Percentiles rank a stretch among this genome's conserved stretches.
These are phyloP conservation scores for Calocera viscosa DNA, from an alignment of 768 basidiomycete genomes.

Conservation along the genomic window DNA sequence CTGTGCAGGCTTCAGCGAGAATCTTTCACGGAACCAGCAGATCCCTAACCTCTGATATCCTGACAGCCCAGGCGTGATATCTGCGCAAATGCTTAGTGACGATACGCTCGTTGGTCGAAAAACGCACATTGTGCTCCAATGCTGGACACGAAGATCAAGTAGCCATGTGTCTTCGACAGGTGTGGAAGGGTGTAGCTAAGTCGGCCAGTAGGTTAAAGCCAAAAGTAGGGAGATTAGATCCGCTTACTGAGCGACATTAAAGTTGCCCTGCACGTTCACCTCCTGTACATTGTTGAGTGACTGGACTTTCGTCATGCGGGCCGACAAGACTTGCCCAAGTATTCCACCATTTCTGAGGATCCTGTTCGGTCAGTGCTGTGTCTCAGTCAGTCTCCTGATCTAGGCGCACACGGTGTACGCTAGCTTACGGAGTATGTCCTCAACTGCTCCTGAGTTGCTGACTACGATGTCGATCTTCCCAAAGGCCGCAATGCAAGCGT, in stretches of 20 bases:
- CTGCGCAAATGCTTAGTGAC: neutral
- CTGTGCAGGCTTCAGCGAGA: neutral
- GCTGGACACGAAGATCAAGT: slow-evolving; percentile 10
- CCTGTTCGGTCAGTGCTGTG: slow-evolving; percentile 11
- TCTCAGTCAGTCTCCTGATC: neutral
- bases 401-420: neutral
- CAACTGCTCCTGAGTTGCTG: neutral
- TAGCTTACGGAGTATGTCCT: neutral
- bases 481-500: neutral
- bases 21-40: neutral
- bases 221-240: neutral
- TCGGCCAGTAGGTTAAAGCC: neutral
- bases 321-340: neutral
- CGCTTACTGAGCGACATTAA: slow-evolving; percentile 18
- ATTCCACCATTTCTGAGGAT: slow-evolving; percentile 22
- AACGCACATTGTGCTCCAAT: slow-evolving; percentile 8
- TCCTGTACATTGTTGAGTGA: slow-evolving; percentile 13
- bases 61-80: neutral
- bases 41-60: slow-evolving; percentile 8
- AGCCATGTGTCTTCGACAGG: slow-evolving; percentile 11
- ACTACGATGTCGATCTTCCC: neutral
- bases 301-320: neutral
- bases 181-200: slow-evolving; percentile 11
- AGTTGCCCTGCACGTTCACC: slow-evolving; percentile 21
- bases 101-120: neutral